Evolutionary conservation across 2,329 filamentous ascomycete species (phyloP), one percentile per base, ranked within the genome.

Genomic region (Fusarium sp.): DNA sequence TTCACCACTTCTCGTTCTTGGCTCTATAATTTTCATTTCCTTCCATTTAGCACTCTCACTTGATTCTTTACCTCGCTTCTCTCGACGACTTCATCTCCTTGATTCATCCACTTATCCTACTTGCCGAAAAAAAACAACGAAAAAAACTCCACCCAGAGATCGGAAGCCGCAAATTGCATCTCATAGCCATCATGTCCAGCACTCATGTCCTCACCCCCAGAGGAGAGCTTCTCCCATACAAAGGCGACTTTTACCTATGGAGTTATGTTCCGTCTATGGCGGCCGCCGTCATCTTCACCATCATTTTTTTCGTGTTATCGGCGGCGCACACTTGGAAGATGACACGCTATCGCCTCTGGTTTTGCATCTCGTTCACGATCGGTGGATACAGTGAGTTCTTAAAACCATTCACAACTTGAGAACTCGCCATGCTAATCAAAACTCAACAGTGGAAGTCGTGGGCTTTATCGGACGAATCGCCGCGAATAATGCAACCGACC

Each of bases 261-360:
- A 71, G 64, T 7, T 81, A 81, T 58, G 58, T 73, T 8, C 85
- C 87, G 0, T 85, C 84, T 0, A 64, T 87, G 4, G 78, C 81
- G 0, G 84, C 83, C 0, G 86, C 84, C 2, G 69, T 83, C 11
- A 78, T 85, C 5, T 86, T 87, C 62, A 73, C 80, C 3, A 61
- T 82, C 29, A 68, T 88, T 6, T 87, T 87, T 72, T 53, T 75
- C 14, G 42, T 81, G 1, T 71, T 82, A 5, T 84, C 85, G 2
- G 17, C 62, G 75, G 5, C 70, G 73, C 27, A 85, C 85, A 72
- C 73, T 6, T 83, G 78, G 67, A 82, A 83, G 55, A 79, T 87
- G 31, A 67, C 82, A 20, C 83, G 79, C 29, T 81, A 81, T 8
- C 79, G 81, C 40, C 84, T 83, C 38, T 87, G 84, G 82, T 88